Percentiles rank a stretch among this genome's conserved stretches.
phyloP scores from a whole-genome alignment of 495 filamentous ascomycete species.

The Xylaria curta region DNA sequence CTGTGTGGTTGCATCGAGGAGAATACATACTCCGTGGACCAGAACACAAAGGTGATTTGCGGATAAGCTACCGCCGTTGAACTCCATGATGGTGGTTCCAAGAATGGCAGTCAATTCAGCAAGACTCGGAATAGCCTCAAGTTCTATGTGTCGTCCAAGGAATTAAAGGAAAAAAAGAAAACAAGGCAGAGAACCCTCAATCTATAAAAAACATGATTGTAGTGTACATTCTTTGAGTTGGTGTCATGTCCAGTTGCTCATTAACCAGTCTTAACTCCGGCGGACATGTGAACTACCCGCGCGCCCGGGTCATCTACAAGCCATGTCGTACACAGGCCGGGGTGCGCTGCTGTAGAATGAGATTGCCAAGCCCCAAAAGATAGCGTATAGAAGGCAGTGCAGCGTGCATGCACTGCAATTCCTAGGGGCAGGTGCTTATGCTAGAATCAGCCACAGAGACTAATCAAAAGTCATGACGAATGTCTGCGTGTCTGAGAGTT shows the following conservation, averaged over 20 bases:
- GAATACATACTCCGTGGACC: slow-evolving; percentile 80
- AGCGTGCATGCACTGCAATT: background rate
- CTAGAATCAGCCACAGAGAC: background rate
- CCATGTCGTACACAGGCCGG: background rate
- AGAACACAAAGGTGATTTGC: slow-evolving; percentile 87
- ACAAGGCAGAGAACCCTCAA: background rate
- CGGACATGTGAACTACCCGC: slow-evolving; percentile 19
- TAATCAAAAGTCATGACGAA: background rate
- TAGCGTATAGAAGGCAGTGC: background rate
- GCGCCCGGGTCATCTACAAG: slow-evolving; percentile 14
- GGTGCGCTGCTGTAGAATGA: background rate
- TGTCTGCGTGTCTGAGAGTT: background rate
- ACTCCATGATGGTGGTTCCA: slow-evolving; percentile 36
- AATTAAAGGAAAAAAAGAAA: background rate
- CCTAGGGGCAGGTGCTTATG: background rate
- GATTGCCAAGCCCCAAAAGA: background rate
- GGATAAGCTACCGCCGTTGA: slow-evolving; percentile 44
- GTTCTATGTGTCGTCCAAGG: background rate
- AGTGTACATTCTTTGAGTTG: background rate
- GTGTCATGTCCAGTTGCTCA: background rate
- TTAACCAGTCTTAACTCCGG: slow-evolving; percentile 17
- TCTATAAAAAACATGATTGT: background rate
- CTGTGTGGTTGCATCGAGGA: slow-evolving; percentile 19
- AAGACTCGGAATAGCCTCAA: background rate
- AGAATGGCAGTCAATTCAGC: background rate